Conservation (phyloP, 805 yeast species). For the Yarrowia deformans region DNA sequence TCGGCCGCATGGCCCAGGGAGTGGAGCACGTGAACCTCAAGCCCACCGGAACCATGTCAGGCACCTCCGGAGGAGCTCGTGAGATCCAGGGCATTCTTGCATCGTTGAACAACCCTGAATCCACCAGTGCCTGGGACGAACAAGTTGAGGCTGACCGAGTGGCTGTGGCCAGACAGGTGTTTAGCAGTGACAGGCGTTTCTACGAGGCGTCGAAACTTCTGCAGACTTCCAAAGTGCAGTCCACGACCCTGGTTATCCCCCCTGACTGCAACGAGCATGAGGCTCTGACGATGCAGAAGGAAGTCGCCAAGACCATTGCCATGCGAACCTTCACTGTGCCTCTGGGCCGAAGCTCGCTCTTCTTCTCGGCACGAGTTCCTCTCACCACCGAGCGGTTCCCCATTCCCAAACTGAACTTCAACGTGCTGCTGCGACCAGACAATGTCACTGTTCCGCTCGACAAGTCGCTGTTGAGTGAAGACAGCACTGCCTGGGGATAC, state of each 20-base stretch:
- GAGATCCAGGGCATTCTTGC: conserved; percentile 55
- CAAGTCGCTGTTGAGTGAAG: conserved; percentile 54
- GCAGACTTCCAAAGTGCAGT: conserved; percentile 72
- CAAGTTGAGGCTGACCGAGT: conserved; percentile 73
- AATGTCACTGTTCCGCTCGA: conserved; percentile 69
- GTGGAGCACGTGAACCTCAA: conserved; percentile 7
- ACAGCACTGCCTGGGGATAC: conserved; percentile 72
- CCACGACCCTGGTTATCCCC: conserved; percentile 52
- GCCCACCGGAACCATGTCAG: conserved; percentile 36
- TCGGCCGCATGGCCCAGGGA: conserved; percentile 50
- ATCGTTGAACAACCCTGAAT: conserved; percentile 55
- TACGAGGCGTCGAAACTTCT: conserved; percentile 75
- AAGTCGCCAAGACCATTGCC: conserved; percentile 66
- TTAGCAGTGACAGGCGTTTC: conserved; percentile 78
- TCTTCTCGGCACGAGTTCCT: conserved; percentile 73
- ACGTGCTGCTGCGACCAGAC: conserved; percentile 68
- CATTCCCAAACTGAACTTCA: conserved; percentile 76
- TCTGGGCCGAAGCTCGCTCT: conserved; percentile 77
- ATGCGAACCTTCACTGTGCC: conserved; percentile 78
- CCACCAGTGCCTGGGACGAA: conserved; percentile 69
- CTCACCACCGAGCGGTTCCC: conserved; percentile 84
- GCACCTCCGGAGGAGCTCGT: conserved; percentile 47
- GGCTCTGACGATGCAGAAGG: conserved; percentile 60
- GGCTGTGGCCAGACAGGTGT: conserved; percentile 72
- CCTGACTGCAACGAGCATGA: conserved; percentile 63